Evolutionary conservation across 495 filamentous ascomycete genomes (phyloP).

Genomic region (Lichenothelia convexa): DNA sequence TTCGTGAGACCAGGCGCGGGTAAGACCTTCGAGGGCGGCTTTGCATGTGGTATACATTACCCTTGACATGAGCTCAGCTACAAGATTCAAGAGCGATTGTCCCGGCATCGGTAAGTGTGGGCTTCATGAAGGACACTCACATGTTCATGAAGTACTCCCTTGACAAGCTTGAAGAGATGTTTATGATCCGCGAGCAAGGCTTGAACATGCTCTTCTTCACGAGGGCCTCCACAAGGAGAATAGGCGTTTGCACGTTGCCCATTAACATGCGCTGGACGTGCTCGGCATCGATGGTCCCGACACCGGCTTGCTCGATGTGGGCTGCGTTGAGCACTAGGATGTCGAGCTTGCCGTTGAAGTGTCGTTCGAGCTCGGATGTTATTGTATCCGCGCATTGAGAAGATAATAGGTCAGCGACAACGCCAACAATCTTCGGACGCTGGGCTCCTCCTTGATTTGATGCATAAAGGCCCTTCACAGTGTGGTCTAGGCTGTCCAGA

Average conservation of each 20-base stretch:
- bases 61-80: too few relatives aligned
- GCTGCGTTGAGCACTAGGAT: slow-evolving; percentile 12
- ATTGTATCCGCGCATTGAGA: slow-evolving; percentile 1
- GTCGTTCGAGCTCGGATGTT: not conserved
- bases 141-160: not conserved
- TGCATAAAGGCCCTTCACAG: slow-evolving; percentile 8
- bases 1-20: slow-evolving; percentile 26
- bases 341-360: slow-evolving; percentile 9
- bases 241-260: slow-evolving; percentile 10
- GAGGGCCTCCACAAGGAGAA: slow-evolving; percentile 9
- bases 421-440: slow-evolving; percentile 5
- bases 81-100: not conserved
- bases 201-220: slow-evolving; percentile 8
- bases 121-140: not conserved
- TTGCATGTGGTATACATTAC: slow-evolving; percentile 31
- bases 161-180: slow-evolving; percentile 3
- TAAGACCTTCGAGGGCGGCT: slow-evolving; percentile 29
- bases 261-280: slow-evolving; percentile 7
- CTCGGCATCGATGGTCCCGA: slow-evolving; percentile 6
- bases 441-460: slow-evolving; percentile 1
- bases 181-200: slow-evolving; percentile 6
- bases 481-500: slow-evolving; percentile 13
- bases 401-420: slow-evolving; percentile 12
- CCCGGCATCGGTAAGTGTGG: not conserved
- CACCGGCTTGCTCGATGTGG: not conserved